Conservation (phyloP, 2,329 filamentous ascomycete species). For the Pseudovirgaria hyperparasitica region DNA sequence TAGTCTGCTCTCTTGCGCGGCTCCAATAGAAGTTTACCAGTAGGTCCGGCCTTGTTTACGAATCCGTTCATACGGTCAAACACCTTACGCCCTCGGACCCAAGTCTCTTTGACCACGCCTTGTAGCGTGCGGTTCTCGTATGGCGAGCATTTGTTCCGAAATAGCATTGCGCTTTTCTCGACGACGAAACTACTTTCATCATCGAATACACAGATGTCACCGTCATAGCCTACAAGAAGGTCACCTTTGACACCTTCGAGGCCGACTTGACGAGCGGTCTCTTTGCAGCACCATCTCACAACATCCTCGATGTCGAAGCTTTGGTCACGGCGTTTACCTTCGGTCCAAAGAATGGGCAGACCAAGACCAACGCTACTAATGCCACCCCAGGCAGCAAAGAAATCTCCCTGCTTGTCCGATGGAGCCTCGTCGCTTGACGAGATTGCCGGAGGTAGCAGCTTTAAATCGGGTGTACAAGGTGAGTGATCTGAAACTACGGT, state of each 20-base stretch:
- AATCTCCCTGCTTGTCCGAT: slow-evolving; percentile 53
- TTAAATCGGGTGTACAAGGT: slow-evolving; percentile 88
- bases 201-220: slow-evolving; percentile 86
- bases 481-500: slow-evolving; percentile 94
- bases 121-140: slow-evolving; percentile 72
- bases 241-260: slow-evolving; percentile 72
- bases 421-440: slow-evolving; percentile 31
- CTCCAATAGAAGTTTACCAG: slow-evolving; percentile 39
- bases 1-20: slow-evolving; percentile 28
- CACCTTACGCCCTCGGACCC: slow-evolving; percentile 65
- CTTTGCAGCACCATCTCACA: slow-evolving; percentile 71
- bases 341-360: slow-evolving; percentile 78
- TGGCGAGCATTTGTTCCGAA: slow-evolving; percentile 83
- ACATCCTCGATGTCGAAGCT: slow-evolving; percentile 58
- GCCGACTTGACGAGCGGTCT: slow-evolving; percentile 81
- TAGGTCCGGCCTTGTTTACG: slow-evolving; percentile 41
- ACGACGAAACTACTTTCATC: slow-evolving; percentile 62
- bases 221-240: slow-evolving; percentile 69
- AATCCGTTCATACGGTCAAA: slow-evolving; percentile 57
- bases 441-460: slow-evolving; percentile 67
- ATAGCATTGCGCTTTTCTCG: slow-evolving; percentile 68
- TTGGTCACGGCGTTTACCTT: slow-evolving; percentile 48
- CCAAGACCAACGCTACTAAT: slow-evolving; percentile 91
- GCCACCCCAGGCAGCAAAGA: slow-evolving; percentile 93
- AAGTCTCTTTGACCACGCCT: slow-evolving; percentile 74